Evolutionary conservation across 345 rosid genomes (phyloP).

Genomic region (Anastatica hierochuntica): DNA sequence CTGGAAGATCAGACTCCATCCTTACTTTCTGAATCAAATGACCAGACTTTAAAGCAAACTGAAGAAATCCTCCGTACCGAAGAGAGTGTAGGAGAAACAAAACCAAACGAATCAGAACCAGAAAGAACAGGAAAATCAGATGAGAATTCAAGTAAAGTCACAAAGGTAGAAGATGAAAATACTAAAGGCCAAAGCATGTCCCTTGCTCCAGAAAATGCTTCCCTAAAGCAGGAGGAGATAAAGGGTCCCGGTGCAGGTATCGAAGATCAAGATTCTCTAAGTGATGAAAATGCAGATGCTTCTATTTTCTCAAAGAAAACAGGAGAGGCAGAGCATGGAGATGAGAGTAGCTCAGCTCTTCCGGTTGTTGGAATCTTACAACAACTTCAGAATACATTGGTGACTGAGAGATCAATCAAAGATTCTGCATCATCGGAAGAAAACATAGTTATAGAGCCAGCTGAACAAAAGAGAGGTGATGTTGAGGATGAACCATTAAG

Average conservation of each 20-base stretch:
- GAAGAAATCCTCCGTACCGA: too few relatives aligned
- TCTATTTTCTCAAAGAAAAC: too few relatives aligned
- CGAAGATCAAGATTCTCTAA: too few relatives aligned
- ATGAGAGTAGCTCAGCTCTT: slow-evolving; percentile 9
- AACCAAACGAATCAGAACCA: background rate
- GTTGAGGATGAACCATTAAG: background rate
- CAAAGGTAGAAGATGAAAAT: slow-evolving; percentile 27
- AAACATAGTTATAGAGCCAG: background rate
- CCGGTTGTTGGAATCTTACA: slow-evolving; percentile 26
- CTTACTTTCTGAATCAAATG: too few relatives aligned
- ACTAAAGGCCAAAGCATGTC: too few relatives aligned
- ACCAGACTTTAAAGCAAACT: too few relatives aligned
- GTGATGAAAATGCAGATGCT: too few relatives aligned
- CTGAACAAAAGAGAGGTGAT: background rate
- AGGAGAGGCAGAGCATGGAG: slow-evolving; percentile 18
- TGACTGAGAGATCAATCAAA: slow-evolving; percentile 1
- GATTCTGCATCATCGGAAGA: background rate
- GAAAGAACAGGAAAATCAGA: slow-evolving; percentile 10
- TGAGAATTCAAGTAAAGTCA: slow-evolving; percentile 7
- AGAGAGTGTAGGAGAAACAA: too few relatives aligned
- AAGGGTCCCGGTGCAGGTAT: too few relatives aligned
- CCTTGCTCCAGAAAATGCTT: too few relatives aligned
- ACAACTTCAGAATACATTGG: slow-evolving; percentile 16
- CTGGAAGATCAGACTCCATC: too few relatives aligned
- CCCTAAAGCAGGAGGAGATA: too few relatives aligned